Base-by-base conservation (phyloP, 768 basidiomycete genomes). In the Infundibulicybe gibba region DNA sequence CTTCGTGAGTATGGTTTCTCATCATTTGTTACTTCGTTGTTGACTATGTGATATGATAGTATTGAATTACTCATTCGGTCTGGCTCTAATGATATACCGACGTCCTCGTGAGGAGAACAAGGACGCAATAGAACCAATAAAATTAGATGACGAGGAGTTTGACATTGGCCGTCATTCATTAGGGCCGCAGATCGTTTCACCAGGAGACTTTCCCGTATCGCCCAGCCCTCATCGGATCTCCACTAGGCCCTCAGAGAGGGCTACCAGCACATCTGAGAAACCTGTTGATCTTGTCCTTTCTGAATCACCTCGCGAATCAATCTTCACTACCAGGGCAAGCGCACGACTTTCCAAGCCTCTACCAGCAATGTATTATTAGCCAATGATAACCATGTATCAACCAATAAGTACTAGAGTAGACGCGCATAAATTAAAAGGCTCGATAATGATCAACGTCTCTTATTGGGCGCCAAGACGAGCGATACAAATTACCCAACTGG, bases 1-100 rank as follows among this genome's bases (percentile, higher is more conserved):
- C 56, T 82, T 37, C 60, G 82, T 84, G 49, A 51, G 80, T 63
- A 2, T 19, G 15, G n/a, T 33, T 39, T 5, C 49, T n/a, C 34
- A 19, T 40, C 21, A 15, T 17, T 34, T 9, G 14, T 31, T 12
- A 33, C 14, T 33, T 37, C 37, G 19, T 15, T 31, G 34, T 32
- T 44, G 3, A 11, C 15, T 11, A 13, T 34, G 5, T 32, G 12
- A 9, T 34, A 10, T 32, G 12, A 9, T 33, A 58, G 47, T 50
- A 32, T 9, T 54, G 38, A 48, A 35, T 25, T 41, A 50, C 10
- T 10, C 42, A 10, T 40, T 44, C 40, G 47, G 61, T 37, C 41
- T 55, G 16, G 45, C 51, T 8, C 32, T 53, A 38, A 53, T 55
- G 51, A 34, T 53, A 13, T 53, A 49, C 49, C 43, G 43, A 46